These are phyloP conservation scores for Tuber borchii DNA, from an alignment of 495 filamentous ascomycete genomes.

Conservation along the genomic window DNA sequence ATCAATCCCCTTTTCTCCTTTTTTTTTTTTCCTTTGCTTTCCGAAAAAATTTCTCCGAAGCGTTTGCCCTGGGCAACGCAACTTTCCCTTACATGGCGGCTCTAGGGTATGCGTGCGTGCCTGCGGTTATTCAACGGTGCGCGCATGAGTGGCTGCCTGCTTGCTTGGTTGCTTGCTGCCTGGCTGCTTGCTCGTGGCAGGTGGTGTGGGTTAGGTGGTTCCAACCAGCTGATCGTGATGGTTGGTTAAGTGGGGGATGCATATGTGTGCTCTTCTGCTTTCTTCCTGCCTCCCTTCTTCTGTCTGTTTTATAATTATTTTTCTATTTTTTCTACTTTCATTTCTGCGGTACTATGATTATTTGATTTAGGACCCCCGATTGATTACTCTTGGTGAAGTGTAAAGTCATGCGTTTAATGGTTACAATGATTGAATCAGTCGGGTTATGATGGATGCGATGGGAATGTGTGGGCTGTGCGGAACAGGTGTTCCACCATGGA, in stretches of 20 bases:
- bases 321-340: not conserved
- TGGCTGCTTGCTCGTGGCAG: not conserved
- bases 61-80: not conserved
- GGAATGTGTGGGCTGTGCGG: not conserved
- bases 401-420: not conserved
- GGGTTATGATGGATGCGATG: not conserved
- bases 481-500: not conserved
- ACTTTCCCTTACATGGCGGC: constrained; percentile 6
- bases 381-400: not conserved
- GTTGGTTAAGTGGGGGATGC: not conserved
- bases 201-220: not conserved
- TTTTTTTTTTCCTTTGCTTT: not conserved
- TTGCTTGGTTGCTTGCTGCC: not conserved
- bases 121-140: not conserved
- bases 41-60: not conserved
- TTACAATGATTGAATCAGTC: not conserved
- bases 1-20: not conserved
- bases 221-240: not conserved
- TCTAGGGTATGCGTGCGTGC: not conserved
- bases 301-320: not conserved
- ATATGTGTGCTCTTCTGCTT: not conserved
- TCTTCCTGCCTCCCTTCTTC: not conserved
- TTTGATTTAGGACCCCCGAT: not conserved
- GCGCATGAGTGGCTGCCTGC: not conserved
- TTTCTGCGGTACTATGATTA: not conserved